Percentiles rank a stretch among this genome's conserved stretches.
Evolutionary conservation across 2,329 filamentous ascomycete genomes (phyloP).

Genomic region (Scedosporium boydii): DNA sequence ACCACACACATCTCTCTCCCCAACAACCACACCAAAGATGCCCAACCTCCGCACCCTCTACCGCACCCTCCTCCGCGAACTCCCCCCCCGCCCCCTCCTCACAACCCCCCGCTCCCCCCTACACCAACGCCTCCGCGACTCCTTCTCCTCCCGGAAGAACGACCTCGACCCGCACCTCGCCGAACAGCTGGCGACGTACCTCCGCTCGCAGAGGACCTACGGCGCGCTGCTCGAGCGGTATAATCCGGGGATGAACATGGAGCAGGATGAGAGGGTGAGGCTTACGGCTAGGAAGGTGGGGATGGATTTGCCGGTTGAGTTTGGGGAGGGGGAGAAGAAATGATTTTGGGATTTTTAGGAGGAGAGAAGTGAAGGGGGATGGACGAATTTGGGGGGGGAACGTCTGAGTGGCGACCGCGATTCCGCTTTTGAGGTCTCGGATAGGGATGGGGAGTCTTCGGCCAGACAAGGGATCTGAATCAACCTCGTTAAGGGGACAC

Average conservation of each 20-base stretch:
- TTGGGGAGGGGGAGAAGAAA: constrained; percentile 10
- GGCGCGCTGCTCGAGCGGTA: constrained; percentile 77
- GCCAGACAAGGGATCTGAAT: no score
- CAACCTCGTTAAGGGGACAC: neutral
- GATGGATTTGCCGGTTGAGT: constrained; percentile 74
- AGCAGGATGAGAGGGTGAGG: constrained; percentile 72
- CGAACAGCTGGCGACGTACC: constrained; percentile 73
- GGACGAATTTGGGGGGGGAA: no score
- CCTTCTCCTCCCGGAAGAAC: constrained; percentile 32
- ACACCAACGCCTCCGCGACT: constrained; percentile 57
- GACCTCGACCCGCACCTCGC: constrained; percentile 32
- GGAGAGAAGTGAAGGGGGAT: neutral
- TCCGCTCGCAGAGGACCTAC: constrained; percentile 79
- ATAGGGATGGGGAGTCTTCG: neutral
- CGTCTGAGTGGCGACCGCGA: no score
- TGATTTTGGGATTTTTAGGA: neutral
- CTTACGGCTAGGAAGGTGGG: constrained; percentile 81
- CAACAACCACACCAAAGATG: neutral
- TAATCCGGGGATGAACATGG: constrained; percentile 86
- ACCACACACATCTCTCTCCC: neutral
- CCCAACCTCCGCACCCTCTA: constrained; percentile 65
- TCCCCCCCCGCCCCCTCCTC: constrained; percentile 60
- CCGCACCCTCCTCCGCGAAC: constrained; percentile 78
- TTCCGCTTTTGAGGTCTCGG: neutral
- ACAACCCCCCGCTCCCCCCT: constrained; percentile 53